These are phyloP conservation scores for Phlyctochytrium planicorne DNA, from an alignment of 192 early-diverging fungal species.

Conservation along the genomic window DNA sequence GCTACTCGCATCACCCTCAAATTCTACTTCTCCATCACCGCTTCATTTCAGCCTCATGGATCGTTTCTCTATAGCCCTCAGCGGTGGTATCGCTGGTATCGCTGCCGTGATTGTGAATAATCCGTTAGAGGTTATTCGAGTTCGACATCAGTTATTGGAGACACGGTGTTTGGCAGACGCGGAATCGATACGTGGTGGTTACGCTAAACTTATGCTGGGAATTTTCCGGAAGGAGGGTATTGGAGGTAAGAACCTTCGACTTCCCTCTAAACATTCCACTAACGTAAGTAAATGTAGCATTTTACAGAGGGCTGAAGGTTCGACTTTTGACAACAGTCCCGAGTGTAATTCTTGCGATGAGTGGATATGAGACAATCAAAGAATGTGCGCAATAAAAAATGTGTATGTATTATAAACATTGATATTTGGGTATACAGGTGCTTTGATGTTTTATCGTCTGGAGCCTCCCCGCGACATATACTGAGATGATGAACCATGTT, in stretches of 20 bases:
- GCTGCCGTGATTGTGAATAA: conserved; percentile 44
- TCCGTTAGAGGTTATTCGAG: conserved; percentile 45
- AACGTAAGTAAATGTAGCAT: conserved; percentile 16
- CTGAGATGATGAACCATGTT: too few species aligned
- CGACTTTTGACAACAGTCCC: conserved; percentile 42
- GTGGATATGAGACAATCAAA: conserved; percentile 48
- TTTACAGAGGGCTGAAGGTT: conserved; percentile 40
- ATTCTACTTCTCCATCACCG: too few species aligned
- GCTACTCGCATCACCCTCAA: too few species aligned
- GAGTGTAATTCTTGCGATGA: conserved; percentile 44
- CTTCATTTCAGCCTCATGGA: conserved; percentile 21
- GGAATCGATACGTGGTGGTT: conserved; percentile 35
- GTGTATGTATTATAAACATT: too few species aligned
- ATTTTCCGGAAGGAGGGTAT: conserved; percentile 37
- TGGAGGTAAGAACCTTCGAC: too few species aligned
- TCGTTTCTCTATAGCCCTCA: conserved; percentile 21
- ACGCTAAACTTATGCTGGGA: conserved; percentile 23
- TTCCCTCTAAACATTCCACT: background rate
- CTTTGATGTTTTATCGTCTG: too few species aligned
- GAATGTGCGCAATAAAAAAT: conserved; percentile 12
- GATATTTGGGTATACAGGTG: too few species aligned
- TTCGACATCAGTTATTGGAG: conserved; percentile 45
- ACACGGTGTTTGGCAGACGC: conserved; percentile 29
- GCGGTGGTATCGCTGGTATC: conserved; percentile 35
- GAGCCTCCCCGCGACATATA: too few species aligned